A percentile compares a stretch with the other conserved stretches of the same genome.
phyloP scores from a whole-genome alignment of 2,329 filamentous ascomycete species.

The Claviceps sp. region DNA sequence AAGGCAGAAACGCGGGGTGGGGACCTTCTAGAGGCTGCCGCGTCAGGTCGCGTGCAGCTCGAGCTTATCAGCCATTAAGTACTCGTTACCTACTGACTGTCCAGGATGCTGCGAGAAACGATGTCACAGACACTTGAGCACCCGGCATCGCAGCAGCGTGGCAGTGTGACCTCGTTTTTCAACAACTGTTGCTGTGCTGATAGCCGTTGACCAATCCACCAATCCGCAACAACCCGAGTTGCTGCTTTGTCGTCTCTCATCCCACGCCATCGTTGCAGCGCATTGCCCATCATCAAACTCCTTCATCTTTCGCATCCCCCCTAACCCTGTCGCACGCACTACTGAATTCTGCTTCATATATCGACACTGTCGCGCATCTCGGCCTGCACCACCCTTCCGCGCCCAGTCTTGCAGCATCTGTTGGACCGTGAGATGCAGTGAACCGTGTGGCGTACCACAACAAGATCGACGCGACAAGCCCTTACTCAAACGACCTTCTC shows the following conservation, averaged over 20 bases:
- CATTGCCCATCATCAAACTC: not conserved
- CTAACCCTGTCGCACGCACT: conserved; percentile 1
- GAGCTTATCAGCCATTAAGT: not conserved
- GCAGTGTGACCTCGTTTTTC: not conserved
- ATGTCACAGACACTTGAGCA: not conserved
- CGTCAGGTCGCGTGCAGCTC: conserved; percentile 1
- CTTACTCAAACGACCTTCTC: conserved; percentile 3
- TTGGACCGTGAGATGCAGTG: conserved; percentile 12
- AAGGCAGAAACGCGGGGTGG: not conserved
- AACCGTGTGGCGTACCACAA: conserved; percentile 10
- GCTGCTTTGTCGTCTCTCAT: too few species aligned
- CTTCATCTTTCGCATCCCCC: not conserved
- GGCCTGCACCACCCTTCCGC: not conserved
- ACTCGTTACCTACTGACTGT: not conserved
- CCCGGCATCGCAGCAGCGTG: not conserved
- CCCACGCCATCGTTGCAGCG: too few species aligned
- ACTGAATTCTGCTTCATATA: not conserved
- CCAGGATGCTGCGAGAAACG: too few species aligned
- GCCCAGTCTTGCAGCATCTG: not conserved
- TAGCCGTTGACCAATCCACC: too few species aligned
- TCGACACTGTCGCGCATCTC: conserved; percentile 2
- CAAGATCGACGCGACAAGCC: conserved; percentile 8
- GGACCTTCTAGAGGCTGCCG: not conserved
- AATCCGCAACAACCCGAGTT: too few species aligned
- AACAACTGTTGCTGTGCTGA: not conserved